Evolutionary conservation across 345 rosid species (phyloP).

Genomic region (Lepidium aucheri): DNA sequence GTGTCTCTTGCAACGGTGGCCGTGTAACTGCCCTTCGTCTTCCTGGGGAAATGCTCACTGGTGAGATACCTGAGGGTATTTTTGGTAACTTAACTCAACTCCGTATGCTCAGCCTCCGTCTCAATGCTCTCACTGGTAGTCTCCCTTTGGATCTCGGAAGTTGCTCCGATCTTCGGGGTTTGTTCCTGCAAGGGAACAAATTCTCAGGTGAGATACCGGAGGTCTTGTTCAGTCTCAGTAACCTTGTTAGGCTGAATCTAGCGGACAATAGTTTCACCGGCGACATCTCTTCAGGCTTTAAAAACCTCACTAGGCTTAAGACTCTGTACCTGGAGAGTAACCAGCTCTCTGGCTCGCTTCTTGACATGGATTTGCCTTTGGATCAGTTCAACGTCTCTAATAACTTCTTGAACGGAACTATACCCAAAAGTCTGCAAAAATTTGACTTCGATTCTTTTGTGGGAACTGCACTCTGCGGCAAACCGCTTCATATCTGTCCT

Average conservation of each 20-base stretch:
- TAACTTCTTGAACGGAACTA: slow-evolving; percentile 73
- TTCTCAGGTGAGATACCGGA: slow-evolving; percentile 74
- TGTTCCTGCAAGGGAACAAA: slow-evolving; percentile 73
- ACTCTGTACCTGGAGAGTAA: slow-evolving; percentile 69
- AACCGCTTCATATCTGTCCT: slow-evolving; percentile 44
- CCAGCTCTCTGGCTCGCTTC: slow-evolving; percentile 50
- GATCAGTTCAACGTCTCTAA: slow-evolving; percentile 78
- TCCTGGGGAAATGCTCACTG: slow-evolving; percentile 76
- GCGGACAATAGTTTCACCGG: slow-evolving; percentile 63
- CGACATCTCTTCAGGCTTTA: slow-evolving; percentile 43
- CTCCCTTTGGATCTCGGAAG: slow-evolving; percentile 72
- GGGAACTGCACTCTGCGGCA: slow-evolving; percentile 79
- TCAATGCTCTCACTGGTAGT: slow-evolving; percentile 53
- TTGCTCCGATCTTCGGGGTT: slow-evolving; percentile 52
- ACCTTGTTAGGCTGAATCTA: slow-evolving; percentile 56
- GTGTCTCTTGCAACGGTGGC: slow-evolving; percentile 52
- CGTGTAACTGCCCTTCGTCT: slow-evolving; percentile 73
- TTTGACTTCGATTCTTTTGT: slow-evolving; percentile 47
- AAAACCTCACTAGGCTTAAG: slow-evolving; percentile 61
- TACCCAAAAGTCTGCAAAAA: slow-evolving; percentile 40
- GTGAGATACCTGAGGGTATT: slow-evolving; percentile 56
- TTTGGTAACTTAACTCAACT: slow-evolving; percentile 71
- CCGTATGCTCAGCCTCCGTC: slow-evolving; percentile 77
- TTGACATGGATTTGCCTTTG: slow-evolving; percentile 35
- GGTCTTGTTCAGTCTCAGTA: slow-evolving; percentile 44